These are phyloP conservation scores for Cyclotella baltica DNA, from an alignment of 108 stramenopile species.

Conservation along the genomic window DNA sequence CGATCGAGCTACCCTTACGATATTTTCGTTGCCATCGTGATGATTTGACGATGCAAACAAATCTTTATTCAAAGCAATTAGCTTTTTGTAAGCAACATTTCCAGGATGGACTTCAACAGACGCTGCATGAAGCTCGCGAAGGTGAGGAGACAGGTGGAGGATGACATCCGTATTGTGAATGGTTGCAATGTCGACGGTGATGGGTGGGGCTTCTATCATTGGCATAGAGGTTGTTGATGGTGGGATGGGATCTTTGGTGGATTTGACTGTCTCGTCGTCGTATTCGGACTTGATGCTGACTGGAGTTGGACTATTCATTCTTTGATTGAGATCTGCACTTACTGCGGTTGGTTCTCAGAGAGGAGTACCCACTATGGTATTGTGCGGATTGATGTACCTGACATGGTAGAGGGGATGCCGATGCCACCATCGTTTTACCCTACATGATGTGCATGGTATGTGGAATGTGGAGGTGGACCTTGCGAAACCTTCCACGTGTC, in stretches of 20 bases:
- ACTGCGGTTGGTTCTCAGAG: too few relatives aligned
- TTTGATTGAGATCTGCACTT: not conserved
- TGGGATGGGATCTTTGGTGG: not conserved
- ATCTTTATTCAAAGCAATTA: not conserved
- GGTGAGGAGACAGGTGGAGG: not conserved
- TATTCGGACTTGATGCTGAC: not conserved
- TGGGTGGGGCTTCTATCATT: not conserved
- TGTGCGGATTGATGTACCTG: not conserved
- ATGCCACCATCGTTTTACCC: too few relatives aligned
- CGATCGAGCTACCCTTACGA: not conserved
- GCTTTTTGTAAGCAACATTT: conserved; percentile 5
- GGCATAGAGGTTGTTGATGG: not conserved
- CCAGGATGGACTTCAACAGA: not conserved
- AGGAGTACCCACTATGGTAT: not conserved
- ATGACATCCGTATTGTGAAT: not conserved
- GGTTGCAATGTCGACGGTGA: not conserved
- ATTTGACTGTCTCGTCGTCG: not conserved
- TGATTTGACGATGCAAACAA: not conserved
- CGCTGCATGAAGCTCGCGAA: not conserved
- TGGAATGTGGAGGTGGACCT: too few relatives aligned
- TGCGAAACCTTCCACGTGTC: too few relatives aligned
- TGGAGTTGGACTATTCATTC: not conserved
- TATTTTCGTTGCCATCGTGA: not conserved
- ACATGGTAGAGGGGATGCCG: not conserved
- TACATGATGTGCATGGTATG: too few relatives aligned